Conservation (phyloP, 352 stramenopile species). For the Pythium aristosporum region DNA sequence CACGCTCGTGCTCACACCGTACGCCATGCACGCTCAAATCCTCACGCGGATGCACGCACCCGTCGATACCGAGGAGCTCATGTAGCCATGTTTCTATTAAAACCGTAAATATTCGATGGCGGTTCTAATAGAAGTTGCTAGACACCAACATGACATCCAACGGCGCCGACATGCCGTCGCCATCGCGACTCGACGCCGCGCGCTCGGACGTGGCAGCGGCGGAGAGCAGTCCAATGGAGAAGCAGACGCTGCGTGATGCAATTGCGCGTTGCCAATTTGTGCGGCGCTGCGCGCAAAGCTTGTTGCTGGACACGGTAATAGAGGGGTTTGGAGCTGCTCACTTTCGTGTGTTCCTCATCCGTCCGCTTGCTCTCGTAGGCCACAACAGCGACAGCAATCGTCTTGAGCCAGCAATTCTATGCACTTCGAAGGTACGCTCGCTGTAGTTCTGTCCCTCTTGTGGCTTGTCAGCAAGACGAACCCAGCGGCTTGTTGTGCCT, state of each 20-base stretch:
- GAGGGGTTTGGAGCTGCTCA: neutral
- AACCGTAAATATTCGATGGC: conserved; percentile 2
- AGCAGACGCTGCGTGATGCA: neutral
- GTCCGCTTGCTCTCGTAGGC: conserved; percentile 2
- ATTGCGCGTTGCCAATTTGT: conserved; percentile 22
- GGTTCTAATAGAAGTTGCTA: too few species aligned
- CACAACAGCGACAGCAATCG: conserved; percentile 22
- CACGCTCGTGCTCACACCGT: conserved; percentile 56
- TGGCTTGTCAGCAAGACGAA: too few species aligned
- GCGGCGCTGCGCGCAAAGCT: conserved; percentile 21
- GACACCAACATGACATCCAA: too few species aligned
- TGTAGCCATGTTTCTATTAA: conserved; percentile 30
- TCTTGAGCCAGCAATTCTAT: conserved; percentile 28
- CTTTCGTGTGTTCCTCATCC: too few species aligned
- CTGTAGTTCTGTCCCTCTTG: too few species aligned
- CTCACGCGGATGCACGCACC: conserved; percentile 26
- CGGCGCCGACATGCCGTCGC: neutral
- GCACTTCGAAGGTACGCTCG: neutral
- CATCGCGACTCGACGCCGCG: neutral
- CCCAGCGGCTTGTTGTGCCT: too few species aligned
- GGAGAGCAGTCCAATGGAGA: too few species aligned
- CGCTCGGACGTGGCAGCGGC: neutral
- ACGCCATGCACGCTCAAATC: conserved; percentile 65
- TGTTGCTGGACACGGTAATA: conserved; percentile 25
- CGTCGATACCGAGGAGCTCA: neutral